These are phyloP conservation scores for Patellaria atrata DNA, from an alignment of 495 filamentous ascomycete genomes.

Conservation along the genomic window DNA sequence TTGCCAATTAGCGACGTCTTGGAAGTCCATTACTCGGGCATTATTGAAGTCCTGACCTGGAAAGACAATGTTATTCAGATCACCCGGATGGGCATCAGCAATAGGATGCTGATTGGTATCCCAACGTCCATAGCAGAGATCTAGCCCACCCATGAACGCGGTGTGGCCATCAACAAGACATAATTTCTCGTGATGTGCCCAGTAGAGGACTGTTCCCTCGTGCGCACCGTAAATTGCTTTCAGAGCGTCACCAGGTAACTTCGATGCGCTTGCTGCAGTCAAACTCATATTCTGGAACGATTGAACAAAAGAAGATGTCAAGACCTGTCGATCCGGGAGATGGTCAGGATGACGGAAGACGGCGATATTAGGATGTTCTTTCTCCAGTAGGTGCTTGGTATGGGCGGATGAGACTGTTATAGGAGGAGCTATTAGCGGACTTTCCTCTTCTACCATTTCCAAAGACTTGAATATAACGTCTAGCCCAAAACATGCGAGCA, in stretches of 20 bases:
- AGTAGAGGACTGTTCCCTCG: slow-evolving; percentile 75
- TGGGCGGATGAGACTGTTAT: slow-evolving; percentile 64
- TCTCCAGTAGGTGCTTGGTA: slow-evolving; percentile 71
- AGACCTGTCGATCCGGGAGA: slow-evolving; percentile 50
- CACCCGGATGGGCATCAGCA: slow-evolving; percentile 68
- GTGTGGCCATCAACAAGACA: slow-evolving; percentile 64
- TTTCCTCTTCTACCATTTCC: slow-evolving; percentile 29
- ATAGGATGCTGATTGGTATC: slow-evolving; percentile 57
- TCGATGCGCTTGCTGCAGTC: slow-evolving; percentile 36
- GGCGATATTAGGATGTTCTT: slow-evolving; percentile 69
- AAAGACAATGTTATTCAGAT: slow-evolving; percentile 62
- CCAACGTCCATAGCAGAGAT: slow-evolving; percentile 53
- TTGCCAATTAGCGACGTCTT: slow-evolving; percentile 69
- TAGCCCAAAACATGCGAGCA: slow-evolving; percentile 25
- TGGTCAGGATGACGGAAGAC: slow-evolving; percentile 93
- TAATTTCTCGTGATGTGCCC: slow-evolving; percentile 94
- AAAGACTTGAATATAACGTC: slow-evolving; percentile 31
- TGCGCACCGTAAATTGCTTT: slow-evolving; percentile 67
- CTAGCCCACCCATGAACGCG: slow-evolving; percentile 84
- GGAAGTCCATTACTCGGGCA: slow-evolving; percentile 56
- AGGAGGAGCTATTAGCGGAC: slow-evolving; percentile 31
- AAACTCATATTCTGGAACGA: slow-evolving; percentile 40
- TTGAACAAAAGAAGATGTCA: slow-evolving; percentile 35
- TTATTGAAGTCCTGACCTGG: slow-evolving; percentile 95
- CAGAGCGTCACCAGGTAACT: slow-evolving; percentile 50